Base-by-base conservation (phyloP, 768 basidiomycete species). In the Mycena haematopus region DNA sequence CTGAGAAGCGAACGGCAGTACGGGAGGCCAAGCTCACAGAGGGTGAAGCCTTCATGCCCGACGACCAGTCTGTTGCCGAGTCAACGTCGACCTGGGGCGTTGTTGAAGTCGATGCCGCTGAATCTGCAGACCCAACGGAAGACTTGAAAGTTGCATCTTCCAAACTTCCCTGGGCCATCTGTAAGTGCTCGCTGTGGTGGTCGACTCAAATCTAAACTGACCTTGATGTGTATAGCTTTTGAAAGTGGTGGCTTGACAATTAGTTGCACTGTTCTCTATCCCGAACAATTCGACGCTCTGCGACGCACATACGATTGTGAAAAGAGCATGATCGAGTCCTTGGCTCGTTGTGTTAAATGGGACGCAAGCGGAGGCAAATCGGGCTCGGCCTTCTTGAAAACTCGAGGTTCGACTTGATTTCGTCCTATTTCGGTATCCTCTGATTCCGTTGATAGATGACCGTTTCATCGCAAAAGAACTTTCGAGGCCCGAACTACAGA, bases 391-490 rank as follows among this genome's bases (percentile, higher is more conserved):
- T 99, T 99, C 77, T 76, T 99, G 68, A 99, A 99, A 77, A 98
- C 96, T 17, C 82, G 88, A 80, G 96, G 96, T 93, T 62, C 42
- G 80, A 22, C 67, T 38, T 1, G 38, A 24, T 21, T 25, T 45
- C n/a, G 5, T 10, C 11, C 3, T 53, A n/a, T 24, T 45, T 21
- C 29, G 1, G 40, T 35, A 5, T 49, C 40, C 53, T 44, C 46
- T 15, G 49, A 49, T 42, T 15, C 24, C 45, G 65, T 13, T 65
- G 52, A 21, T 58, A 97, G 96, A 99, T 71, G 95, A 99, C 73
- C 94, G 97, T 7, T 99, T 99, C 81, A 97, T 99, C 67, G 94
- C 96, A 35, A 99, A 99, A 71, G 96, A 98, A 68, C 84, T 99
- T 27, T 96, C 96, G 0, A 84, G 86, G 60, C 82, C 92, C 31